phyloP scores from a whole-genome alignment of 192 early-diverging fungal genomes.

The Paraglomus brasilianum region DNA sequence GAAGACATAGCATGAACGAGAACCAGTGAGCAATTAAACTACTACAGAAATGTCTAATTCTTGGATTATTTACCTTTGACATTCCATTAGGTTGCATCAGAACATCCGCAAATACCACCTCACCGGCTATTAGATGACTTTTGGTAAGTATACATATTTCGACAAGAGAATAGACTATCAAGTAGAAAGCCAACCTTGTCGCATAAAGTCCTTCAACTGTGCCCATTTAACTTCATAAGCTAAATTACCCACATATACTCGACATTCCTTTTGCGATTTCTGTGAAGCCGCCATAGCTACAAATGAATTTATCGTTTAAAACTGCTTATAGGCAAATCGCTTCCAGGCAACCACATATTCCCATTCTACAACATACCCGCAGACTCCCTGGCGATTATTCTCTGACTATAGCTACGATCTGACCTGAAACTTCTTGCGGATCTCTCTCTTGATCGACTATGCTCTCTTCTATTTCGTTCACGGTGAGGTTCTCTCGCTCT shows the following conservation, averaged over 20 bases:
- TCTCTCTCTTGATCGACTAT: slow-evolving; percentile 25
- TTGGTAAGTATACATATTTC: slow-evolving; percentile 2
- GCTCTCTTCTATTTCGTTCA: slow-evolving; percentile 16
- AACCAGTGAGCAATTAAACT: neutral
- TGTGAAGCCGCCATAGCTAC: slow-evolving; percentile 40
- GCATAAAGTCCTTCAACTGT: slow-evolving; percentile 83
- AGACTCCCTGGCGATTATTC: slow-evolving; percentile 25
- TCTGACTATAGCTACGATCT: slow-evolving; percentile 20
- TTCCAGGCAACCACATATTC: neutral
- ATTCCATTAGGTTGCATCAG: slow-evolving; percentile 55
- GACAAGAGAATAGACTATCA: neutral
- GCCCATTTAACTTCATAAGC: slow-evolving; percentile 70
- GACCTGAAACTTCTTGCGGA: neutral
- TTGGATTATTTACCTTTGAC: slow-evolving; percentile 52
- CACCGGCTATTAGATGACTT: slow-evolving; percentile 52
- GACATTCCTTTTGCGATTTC: slow-evolving; percentile 52
- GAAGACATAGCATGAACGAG: neutral
- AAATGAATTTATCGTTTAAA: neutral
- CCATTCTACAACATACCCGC: slow-evolving; percentile 11
- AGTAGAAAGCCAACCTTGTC: slow-evolving; percentile 52
- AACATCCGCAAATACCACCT: slow-evolving; percentile 78
- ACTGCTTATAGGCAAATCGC: neutral
- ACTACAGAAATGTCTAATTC: too few relatives aligned
- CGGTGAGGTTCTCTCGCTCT: slow-evolving; percentile 15
- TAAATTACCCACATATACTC: slow-evolving; percentile 84